Evolutionary conservation across 2,329 filamentous ascomycete species (phyloP).

Genomic region (Hymenoscyphus infarciens): DNA sequence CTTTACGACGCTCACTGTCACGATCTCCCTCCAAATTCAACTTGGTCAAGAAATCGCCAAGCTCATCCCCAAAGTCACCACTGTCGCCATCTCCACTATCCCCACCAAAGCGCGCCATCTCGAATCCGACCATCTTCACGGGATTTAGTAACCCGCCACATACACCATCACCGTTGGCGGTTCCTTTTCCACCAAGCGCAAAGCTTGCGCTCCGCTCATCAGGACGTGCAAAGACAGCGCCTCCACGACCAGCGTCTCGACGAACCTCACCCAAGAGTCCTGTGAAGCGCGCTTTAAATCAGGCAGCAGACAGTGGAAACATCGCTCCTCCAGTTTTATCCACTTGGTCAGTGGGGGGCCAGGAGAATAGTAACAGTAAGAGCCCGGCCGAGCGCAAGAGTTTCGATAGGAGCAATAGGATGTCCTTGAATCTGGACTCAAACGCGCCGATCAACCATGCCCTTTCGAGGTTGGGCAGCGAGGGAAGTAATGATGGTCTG

Average conservation of each 20-base stretch:
- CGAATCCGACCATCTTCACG: constrained; percentile 47
- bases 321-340: constrained; percentile 46
- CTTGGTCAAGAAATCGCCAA: constrained; percentile 47
- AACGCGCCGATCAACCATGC: constrained; percentile 48
- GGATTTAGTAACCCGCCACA: constrained; percentile 35
- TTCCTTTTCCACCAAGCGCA: constrained; percentile 62
- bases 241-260: constrained; percentile 55
- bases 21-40: constrained; percentile 91
- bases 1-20: constrained; percentile 82
- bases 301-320: constrained; percentile 67
- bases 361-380: constrained; percentile 39
- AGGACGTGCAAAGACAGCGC: constrained; percentile 55
- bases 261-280: constrained; percentile 79
- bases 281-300: constrained; percentile 68
- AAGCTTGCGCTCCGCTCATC: constrained; percentile 64
- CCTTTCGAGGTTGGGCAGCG: constrained; percentile 45
- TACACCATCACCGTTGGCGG: constrained; percentile 53
- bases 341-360: constrained; percentile 31
- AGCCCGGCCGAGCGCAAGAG: constrained; percentile 44
- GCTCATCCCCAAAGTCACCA: constrained; percentile 50
- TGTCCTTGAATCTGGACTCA: constrained; percentile 46
- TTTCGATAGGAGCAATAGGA: constrained; percentile 50
- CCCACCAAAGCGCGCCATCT: constrained; percentile 42
- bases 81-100: constrained; percentile 56
- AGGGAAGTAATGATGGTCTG: constrained; percentile 40